Base-by-base conservation (phyloP, 176 grass and related monocot genomes). In the Aegilops longissima region DNA sequence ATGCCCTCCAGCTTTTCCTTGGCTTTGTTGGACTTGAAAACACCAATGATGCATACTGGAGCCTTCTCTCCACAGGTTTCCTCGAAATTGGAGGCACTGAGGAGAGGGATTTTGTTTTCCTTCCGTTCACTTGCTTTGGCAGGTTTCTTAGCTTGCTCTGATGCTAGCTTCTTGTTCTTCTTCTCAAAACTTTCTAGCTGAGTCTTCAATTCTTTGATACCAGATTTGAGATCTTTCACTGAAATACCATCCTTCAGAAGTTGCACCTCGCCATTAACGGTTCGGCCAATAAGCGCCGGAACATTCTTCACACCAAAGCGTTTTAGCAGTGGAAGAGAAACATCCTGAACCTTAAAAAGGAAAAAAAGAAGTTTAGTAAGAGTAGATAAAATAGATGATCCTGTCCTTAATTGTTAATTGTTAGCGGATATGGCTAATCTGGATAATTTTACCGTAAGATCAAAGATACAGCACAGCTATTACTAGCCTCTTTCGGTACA, bases 151-250 rank as follows among this genome's bases (percentile, higher is more conserved):
- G 87, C 80, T 66, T 91, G 82, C 20, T 83, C 82, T 6, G 87
- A 88, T 1, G 80, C 72, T 23, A 89, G 66, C 64, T 91, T 94
- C 84, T 91, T 94, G 77, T 96, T 98, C 82, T 94, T 91, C 76
- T 92, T 96, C 80, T 98, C 92, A 7, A 98, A 98, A 86, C 44
- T 93, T 80, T 96, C 88, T 9, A 98, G 80, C 61, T 96, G 47
- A 2, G 61, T 79, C 74, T 88, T 91, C 78, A 96, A 86, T 29
- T 96, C 97, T 40, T 84, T 80, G 42, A 94, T 88, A 45, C 97
- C 97, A 80, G 92, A 93, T 90, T 72, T 93, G 59, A 98, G 84
- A 85, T 98, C 94, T 84, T 92, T 89, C 36, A 90, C 88, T 70
- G 88, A 87, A 84, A 98, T 96, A 73, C 97, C 92, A 76, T 91